Conservation (phyloP, 2,329 filamentous ascomycete species). For the Ceratocystis huliohia region DNA sequence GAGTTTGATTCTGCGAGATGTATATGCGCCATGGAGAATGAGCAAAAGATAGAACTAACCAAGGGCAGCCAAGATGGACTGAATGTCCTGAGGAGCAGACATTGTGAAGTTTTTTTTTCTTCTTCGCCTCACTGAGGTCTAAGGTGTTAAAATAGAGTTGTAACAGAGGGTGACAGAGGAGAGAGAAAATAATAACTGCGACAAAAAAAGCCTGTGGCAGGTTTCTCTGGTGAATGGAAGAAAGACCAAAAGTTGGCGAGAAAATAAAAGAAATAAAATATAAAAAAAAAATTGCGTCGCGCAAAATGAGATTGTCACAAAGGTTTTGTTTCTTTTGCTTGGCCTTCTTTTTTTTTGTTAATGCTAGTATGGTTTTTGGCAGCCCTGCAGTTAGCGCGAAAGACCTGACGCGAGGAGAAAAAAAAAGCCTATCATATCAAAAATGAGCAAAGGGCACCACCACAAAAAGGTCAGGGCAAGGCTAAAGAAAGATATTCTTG, state of each 20-base stretch:
- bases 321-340: not conserved
- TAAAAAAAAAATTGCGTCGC: slow-evolving; percentile 1
- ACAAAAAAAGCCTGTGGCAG: not conserved
- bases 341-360: too few relatives aligned
- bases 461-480: not conserved
- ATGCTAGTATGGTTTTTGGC: too few relatives aligned
- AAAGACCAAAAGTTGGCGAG: not conserved
- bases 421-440: not conserved
- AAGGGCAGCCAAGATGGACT: slow-evolving; percentile 38
- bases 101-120: slow-evolving; percentile 13
- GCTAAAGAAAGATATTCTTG: not conserved
- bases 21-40: not conserved
- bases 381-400: slow-evolving; percentile 1
- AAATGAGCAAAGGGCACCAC: not conserved
- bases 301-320: slow-evolving; percentile 6
- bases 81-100: slow-evolving; percentile 30
- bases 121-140: not conserved
- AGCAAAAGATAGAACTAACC: slow-evolving; percentile 27
- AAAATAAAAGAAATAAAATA: not conserved
- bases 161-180: not conserved
- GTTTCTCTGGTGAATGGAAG: not conserved
- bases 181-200: not conserved
- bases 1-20: not conserved
- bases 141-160: not conserved
- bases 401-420: slow-evolving; percentile 5